These are phyloP conservation scores for Serendipita indica DNA, from an alignment of 768 basidiomycete genomes.

Conservation along the genomic window DNA sequence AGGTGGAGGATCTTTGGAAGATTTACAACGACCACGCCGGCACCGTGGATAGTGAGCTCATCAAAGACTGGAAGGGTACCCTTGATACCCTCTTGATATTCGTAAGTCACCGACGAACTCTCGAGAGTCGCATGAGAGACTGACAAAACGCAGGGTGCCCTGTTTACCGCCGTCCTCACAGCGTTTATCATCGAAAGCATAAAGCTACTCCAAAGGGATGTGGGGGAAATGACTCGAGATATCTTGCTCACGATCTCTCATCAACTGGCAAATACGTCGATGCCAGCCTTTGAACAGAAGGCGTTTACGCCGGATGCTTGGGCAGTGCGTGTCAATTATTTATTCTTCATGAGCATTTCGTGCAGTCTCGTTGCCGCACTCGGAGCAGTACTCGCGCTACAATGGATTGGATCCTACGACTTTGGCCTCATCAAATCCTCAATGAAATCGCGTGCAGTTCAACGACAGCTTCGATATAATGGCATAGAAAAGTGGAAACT, in stretches of 20 bases:
- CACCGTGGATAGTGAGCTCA: background rate
- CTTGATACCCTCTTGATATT: background rate
- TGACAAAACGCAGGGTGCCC: background rate
- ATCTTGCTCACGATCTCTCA: background rate
- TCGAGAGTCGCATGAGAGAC: background rate
- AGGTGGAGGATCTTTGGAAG: too few relatives aligned
- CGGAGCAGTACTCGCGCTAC: background rate
- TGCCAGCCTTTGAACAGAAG: background rate
- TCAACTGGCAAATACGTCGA: background rate
- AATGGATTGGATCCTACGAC: background rate
- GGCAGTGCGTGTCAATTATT: background rate
- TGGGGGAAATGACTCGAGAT: background rate
- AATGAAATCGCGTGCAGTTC: background rate
- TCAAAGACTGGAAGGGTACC: background rate
- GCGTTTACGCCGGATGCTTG: background rate
- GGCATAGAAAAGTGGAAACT: constrained; percentile 1
- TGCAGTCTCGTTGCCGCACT: background rate
- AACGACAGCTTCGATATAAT: background rate
- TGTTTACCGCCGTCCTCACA: background rate
- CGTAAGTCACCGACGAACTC: background rate
- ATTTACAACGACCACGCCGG: background rate
- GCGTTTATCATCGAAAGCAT: constrained; percentile 7
- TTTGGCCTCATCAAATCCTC: background rate
- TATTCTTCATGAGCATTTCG: background rate
- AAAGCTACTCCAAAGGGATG: background rate